A percentile compares a stretch with the other conserved stretches of the same genome.
Conservation (phyloP, 2,329 filamentous ascomycete species). For the Aspergillus fischeri region DNA sequence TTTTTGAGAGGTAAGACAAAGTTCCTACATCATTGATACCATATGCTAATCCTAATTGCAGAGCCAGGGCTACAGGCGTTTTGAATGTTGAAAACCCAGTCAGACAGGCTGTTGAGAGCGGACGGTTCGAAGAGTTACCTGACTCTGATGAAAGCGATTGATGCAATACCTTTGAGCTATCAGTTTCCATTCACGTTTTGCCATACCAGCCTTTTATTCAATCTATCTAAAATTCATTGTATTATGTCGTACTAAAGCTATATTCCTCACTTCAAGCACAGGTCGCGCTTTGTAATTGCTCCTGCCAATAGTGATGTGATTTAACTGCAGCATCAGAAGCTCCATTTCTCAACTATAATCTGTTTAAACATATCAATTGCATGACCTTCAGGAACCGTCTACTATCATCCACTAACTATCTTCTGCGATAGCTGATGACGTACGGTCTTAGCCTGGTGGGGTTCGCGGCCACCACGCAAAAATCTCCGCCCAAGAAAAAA, state of each 20-base stretch:
- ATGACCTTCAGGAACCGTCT: background rate
- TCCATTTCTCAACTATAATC: background rate
- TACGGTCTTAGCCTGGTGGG: slow-evolving; percentile 9
- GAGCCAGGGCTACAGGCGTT: slow-evolving; percentile 69
- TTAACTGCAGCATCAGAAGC: background rate
- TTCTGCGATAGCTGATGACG: slow-evolving; percentile 11
- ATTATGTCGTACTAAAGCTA: background rate
- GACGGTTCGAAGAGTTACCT: slow-evolving; percentile 65
- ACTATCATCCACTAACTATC: background rate
- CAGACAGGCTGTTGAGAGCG: slow-evolving; percentile 63
- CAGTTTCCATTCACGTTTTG: background rate
- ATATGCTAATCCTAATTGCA: slow-evolving; percentile 20
- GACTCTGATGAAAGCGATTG: slow-evolving; percentile 47
- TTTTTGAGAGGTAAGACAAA: slow-evolving; percentile 70
- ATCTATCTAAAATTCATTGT: background rate
- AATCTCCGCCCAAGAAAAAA: slow-evolving; percentile 26
- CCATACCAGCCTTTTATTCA: background rate
- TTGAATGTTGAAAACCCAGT: slow-evolving; percentile 77
- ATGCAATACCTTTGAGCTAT: background rate
- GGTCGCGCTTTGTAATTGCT: background rate
- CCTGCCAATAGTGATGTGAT: background rate
- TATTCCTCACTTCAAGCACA: background rate
- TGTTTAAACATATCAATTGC: background rate
- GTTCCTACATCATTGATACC: background rate
- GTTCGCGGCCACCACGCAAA: slow-evolving; percentile 7